Evolutionary conservation across 352 stramenopile species (phyloP).

Genomic region (Thraustochytrium sp.): DNA sequence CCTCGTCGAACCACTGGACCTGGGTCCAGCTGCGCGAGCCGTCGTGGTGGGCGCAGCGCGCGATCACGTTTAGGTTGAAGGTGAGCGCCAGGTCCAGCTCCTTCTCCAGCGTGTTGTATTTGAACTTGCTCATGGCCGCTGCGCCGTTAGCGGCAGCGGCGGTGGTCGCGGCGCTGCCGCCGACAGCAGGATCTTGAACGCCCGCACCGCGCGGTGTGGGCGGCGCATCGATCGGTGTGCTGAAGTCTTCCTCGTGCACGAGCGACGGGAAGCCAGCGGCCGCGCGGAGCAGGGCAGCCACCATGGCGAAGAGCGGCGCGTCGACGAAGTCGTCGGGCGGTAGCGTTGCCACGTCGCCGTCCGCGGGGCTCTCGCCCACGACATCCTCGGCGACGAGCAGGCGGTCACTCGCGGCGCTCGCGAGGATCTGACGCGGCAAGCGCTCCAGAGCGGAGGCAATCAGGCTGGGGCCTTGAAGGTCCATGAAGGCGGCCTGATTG

Average conservation of each 20-base stretch:
- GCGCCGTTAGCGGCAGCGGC: background rate
- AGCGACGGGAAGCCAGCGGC: background rate
- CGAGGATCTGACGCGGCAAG: background rate
- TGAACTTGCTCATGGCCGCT: background rate
- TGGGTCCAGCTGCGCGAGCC: background rate
- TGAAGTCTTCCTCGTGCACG: background rate
- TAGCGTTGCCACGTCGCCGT: background rate
- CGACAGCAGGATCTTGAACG: background rate
- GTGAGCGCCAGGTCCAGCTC: background rate
- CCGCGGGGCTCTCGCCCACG: background rate
- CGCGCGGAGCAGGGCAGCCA: background rate
- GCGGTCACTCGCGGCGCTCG: background rate
- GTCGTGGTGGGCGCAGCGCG: background rate
- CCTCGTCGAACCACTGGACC: constrained; percentile 17
- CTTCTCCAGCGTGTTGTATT: constrained; percentile 11
- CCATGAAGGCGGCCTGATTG: background rate
- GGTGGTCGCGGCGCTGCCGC: background rate
- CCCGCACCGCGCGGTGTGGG: too few species aligned
- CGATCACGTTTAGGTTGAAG: constrained; percentile 26
- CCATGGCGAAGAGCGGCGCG: background rate
- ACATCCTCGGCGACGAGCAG: background rate
- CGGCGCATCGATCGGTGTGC: too few species aligned
- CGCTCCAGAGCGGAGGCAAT: constrained; percentile 28
- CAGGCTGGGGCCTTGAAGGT: background rate
- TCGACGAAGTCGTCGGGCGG: background rate